Conservation (phyloP, 1,284 basidiomycete species). For the Puccinia novopanici region DNA sequence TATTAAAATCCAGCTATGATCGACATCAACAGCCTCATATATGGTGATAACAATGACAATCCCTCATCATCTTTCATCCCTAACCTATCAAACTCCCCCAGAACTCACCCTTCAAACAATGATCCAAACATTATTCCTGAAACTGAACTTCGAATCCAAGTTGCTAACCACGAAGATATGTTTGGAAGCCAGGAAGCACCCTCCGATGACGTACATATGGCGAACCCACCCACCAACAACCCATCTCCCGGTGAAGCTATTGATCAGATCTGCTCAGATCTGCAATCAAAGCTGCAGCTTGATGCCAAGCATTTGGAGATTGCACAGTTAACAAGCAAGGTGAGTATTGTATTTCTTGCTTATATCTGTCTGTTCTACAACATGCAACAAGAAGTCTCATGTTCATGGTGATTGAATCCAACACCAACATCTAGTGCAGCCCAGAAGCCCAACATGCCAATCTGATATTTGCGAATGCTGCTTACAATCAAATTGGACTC, state of each 20-base stretch:
- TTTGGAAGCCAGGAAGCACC: no score
- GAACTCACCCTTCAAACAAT: no score
- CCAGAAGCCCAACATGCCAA: not conserved
- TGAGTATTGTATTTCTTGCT: not conserved
- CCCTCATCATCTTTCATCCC: no score
- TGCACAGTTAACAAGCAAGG: not conserved
- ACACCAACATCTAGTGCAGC: not conserved
- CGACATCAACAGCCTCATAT: no score
- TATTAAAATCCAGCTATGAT: no score
- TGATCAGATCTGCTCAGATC: not conserved
- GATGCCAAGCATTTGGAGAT: not conserved
- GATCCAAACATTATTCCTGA: no score
- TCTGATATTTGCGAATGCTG: not conserved
- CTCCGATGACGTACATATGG: no score
- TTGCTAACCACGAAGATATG: no score
- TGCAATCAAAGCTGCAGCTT: not conserved
- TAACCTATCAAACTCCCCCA: no score
- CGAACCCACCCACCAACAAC: no score
- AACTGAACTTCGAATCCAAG: no score
- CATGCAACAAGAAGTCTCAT: not conserved
- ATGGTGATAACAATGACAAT: no score
- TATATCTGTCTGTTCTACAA: not conserved
- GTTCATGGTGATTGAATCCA: not conserved
- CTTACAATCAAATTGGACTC: not conserved
- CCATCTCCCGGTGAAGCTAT: not conserved